Base-by-base conservation (phyloP, 2,329 filamentous ascomycete genomes). In the Pseudocercospora macadamiae region DNA sequence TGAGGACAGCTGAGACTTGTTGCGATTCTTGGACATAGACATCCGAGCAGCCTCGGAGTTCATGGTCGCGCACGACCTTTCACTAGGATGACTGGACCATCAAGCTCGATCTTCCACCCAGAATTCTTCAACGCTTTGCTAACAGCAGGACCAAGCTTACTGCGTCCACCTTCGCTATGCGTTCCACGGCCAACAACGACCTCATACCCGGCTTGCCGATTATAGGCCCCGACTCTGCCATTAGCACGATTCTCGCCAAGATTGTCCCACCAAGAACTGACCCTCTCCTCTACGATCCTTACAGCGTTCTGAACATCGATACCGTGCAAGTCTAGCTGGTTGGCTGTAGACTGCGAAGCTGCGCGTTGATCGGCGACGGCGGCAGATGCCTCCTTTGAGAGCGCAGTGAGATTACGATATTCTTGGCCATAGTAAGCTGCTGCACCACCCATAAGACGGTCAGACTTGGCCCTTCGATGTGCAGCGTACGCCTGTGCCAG, bases 181-280 rank as follows among this genome's bases (percentile, higher is more conserved):
- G 82, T 82, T 1, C 93, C 93, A 12, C 88, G 72, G 0, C 93
- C 93, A 2, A 92, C 96, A 54, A 97, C 84, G 60, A 97, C 87
- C 36, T 83, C 85, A 68, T 89, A 92, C 0, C 86, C 81, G 5
- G 79, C 79, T 5, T 73, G 70, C 16, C 75, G 73, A 4, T 68
- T 81, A 78, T 18, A 80, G 77, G 67, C 77, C 51, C 54, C 76
- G 69, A 57, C 75, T 71, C 61, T 73, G 68, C 45, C 80, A 57
- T 73, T 80, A 45, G 82, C 80, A 63, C 83, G 83, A 49, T 81
- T 79, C 69, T 93, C 89, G 1, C 89, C 89, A 7, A 91, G 76
- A 0, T 76, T 75, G 16, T 85, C 77, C 93, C 92, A 97, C 93
- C 93, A 97, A 8, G 71, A 72, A 64, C 83, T 80, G 0, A 89